Percentiles rank a stretch among this genome's conserved stretches.
phyloP scores from a whole-genome alignment of 352 stramenopile genomes.

The Detonula confervacea region DNA sequence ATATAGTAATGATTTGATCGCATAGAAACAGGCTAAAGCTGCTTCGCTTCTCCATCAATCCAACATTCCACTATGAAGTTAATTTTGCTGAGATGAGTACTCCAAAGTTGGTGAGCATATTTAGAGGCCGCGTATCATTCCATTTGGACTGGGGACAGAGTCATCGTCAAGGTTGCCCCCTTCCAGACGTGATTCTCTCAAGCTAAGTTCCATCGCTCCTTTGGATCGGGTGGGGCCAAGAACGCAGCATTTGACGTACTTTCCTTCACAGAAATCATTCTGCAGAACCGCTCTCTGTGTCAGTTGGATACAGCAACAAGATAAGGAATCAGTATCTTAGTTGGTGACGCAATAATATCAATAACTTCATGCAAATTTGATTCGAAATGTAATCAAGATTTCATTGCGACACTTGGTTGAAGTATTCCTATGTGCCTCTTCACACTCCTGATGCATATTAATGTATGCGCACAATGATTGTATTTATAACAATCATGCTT shows the following conservation, averaged over 20 bases:
- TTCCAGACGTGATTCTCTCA: constrained; percentile 65
- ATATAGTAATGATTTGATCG: no score
- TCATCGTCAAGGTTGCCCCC: constrained; percentile 77
- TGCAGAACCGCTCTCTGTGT: no score
- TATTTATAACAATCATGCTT: constrained; percentile 47
- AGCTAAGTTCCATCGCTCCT: constrained; percentile 71
- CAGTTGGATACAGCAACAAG: no score
- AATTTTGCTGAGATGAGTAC: no score
- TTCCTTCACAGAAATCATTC: constrained; percentile 64
- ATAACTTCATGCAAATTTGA: background rate
- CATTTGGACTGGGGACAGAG: constrained; percentile 83
- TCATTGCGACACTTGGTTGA: constrained; percentile 78
- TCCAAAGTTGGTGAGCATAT: no score
- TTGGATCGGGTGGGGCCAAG: constrained; percentile 56
- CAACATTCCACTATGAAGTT: no score
- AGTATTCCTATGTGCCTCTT: constrained; percentile 66
- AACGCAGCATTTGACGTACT: constrained; percentile 77
- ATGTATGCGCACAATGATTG: constrained; percentile 53
- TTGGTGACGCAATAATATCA: no score
- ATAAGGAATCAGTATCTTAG: no score
- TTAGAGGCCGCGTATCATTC: constrained; percentile 91
- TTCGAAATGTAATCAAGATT: constrained; percentile 76
- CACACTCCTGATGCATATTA: constrained; percentile 77
- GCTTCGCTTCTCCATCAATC: no score
- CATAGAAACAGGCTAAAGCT: no score